Conservation (phyloP, 2,329 filamentous ascomycete species). For the Calonectria honghensis region DNA sequence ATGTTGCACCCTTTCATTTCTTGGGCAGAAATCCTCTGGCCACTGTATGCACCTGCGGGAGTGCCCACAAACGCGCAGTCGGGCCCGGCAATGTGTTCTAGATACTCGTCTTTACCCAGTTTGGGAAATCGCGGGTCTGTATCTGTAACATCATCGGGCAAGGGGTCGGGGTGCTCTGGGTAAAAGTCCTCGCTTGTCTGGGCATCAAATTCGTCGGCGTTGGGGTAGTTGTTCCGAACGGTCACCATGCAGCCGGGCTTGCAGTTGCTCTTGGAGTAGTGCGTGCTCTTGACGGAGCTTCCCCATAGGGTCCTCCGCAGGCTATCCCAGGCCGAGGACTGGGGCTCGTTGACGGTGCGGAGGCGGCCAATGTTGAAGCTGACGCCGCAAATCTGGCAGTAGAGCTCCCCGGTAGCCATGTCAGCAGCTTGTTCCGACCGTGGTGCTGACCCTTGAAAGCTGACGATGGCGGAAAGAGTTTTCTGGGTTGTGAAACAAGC, state of each 20-base stretch:
- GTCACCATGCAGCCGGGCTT: background rate
- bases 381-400: conserved; percentile 56
- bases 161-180: background rate
- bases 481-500: background rate
- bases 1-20: conserved; percentile 55
- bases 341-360: conserved; percentile 48
- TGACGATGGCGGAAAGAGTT: background rate
- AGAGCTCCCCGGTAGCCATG: conserved; percentile 44
- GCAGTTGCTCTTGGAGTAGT: background rate
- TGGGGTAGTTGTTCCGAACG: background rate
- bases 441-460: background rate
- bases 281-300: conserved; percentile 31
- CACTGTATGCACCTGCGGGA: conserved; percentile 42
- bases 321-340: conserved; percentile 43
- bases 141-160: background rate
- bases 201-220: background rate
- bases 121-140: conserved; percentile 35
- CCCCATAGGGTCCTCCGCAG: background rate
- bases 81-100: conserved; percentile 53
- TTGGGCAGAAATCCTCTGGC: conserved; percentile 49
- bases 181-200: background rate
- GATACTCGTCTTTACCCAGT: conserved; percentile 16
- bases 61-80: conserved; percentile 40
- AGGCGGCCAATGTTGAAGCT: conserved; percentile 55
- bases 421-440: background rate